Conservation (phyloP, 2,329 filamentous ascomycete species). For the Xenoacremonium recifei region DNA sequence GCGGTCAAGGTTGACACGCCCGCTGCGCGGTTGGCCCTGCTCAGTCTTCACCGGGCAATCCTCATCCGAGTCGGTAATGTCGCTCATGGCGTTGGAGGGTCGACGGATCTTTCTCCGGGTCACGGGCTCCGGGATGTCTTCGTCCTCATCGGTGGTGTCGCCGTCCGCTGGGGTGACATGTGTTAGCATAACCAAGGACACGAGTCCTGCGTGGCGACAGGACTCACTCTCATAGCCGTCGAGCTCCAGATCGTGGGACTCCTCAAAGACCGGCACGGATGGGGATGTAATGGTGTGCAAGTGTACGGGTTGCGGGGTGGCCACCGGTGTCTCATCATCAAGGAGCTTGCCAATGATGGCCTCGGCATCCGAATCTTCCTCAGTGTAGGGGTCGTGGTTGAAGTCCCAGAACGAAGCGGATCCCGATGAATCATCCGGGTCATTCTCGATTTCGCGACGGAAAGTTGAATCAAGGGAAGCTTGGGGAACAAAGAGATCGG, state of each 20-base stretch:
- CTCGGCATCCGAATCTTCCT: conserved; percentile 43
- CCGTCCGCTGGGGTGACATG: conserved; percentile 49
- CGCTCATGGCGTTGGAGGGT: conserved; percentile 34
- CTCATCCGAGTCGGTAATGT: conserved; percentile 50
- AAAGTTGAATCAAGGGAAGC: conserved; percentile 70
- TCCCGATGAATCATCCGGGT: conserved; percentile 57
- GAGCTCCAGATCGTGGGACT: conserved; percentile 42
- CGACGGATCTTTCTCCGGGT: conserved; percentile 48
- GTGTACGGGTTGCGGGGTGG: conserved; percentile 39
- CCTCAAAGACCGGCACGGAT: conserved; percentile 30
- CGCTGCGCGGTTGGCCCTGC: conserved; percentile 52
- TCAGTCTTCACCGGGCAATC: conserved; percentile 45
- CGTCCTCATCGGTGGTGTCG: conserved; percentile 60
- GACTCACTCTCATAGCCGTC: conserved; percentile 62
- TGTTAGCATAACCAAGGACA: conserved; percentile 36
- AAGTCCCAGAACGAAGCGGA: conserved; percentile 65
- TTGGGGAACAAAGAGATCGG: conserved; percentile 76
- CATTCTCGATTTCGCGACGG: conserved; percentile 70
- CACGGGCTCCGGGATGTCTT: conserved; percentile 50
- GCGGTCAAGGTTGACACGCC: conserved; percentile 54
- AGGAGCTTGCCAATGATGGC: conserved; percentile 35
- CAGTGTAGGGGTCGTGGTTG: conserved; percentile 49
- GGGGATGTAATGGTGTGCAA: conserved; percentile 19
- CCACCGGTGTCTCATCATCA: conserved; percentile 42
- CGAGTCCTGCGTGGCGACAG: conserved; percentile 12